Evolutionary conservation across 1,284 basidiomycete species (phyloP), one percentile per base, ranked within the genome.

Genomic region (Cryptococcus sp.): DNA sequence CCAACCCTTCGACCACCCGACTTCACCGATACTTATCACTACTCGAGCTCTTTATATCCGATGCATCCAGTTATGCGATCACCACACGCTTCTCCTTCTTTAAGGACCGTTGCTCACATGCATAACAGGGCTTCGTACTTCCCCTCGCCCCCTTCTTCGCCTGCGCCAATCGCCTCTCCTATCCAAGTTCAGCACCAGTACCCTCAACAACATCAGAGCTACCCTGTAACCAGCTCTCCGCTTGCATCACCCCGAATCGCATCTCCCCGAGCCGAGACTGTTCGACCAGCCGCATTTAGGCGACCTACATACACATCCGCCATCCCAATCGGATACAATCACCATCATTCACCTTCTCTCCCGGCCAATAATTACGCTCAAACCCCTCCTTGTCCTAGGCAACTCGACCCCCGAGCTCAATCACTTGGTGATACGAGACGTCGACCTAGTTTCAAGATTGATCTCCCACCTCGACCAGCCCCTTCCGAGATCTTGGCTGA

Each of bases 381-480:
- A n/a, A n/a, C n/a, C n/a, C n/a, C n/a, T n/a, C n/a, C n/a, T n/a
- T n/a, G n/a, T n/a, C n/a, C n/a, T n/a, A n/a, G n/a, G n/a, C n/a
- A n/a, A n/a, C n/a, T n/a, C n/a, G n/a, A n/a, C n/a, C n/a, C n/a
- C n/a, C n/a, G n/a, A n/a, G n/a, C 32, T 9, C 32, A 34, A 34
- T 16, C 9, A 34, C 10, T 16, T 9, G 32, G 13, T 22, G 42
- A n/a, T 23, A n/a, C 46, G n/a, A 34, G 50, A 21, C 42, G 45
- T 34, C 43, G 57, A 42, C 57, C 57, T 1, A 56, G 54, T 4
- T 59, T 59, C 54, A 59, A 56, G 44, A 59, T 59, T 36, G 57
- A 59, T 24, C 41, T 59, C 11, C 57, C 57, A 1, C 54, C 57
- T 31, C 40, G 54, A 43, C 57, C 54, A 4, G 28, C 40, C 2